Evolutionary conservation across 495 filamentous ascomycete genomes (phyloP).

Genomic region (Penicillium cataractarum): DNA sequence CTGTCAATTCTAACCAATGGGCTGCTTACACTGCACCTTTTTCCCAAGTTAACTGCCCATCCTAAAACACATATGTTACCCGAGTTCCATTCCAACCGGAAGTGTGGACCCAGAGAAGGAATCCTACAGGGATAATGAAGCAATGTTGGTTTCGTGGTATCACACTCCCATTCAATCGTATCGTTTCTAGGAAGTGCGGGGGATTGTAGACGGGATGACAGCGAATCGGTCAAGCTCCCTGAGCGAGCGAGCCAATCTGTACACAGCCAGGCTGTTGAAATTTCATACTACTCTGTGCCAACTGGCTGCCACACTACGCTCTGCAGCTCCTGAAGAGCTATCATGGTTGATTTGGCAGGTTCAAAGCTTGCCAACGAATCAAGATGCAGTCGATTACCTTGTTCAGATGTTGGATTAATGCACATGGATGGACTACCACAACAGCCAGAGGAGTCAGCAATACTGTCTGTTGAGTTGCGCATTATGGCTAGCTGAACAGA

Average conservation of each 20-base stretch:
- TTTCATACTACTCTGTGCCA: slow-evolving; percentile 15
- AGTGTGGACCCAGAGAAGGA: no score
- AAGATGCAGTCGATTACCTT: slow-evolving; percentile 11
- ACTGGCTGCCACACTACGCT: slow-evolving; percentile 16
- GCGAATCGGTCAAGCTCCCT: no score
- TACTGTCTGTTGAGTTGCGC: background rate
- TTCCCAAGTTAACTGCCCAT: background rate
- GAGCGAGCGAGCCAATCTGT: no score
- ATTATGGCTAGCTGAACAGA: background rate
- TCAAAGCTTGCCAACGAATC: slow-evolving; percentile 11
- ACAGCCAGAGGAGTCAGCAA: background rate
- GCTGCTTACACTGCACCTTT: background rate
- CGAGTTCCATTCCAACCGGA: no score
- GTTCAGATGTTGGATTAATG: slow-evolving; percentile 2
- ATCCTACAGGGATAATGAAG: no score
- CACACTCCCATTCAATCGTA: no score
- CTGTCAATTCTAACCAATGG: background rate
- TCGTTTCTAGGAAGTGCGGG: no score
- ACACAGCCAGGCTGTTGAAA: slow-evolving; percentile 18
- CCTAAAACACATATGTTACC: slow-evolving; percentile 3
- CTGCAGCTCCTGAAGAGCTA: slow-evolving; percentile 14
- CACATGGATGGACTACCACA: background rate
- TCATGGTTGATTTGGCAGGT: slow-evolving; percentile 11
- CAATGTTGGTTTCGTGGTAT: no score
- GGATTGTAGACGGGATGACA: no score